Evolutionary conservation across 1,139 yeast species (phyloP), one percentile per base, ranked within the genome.

Genomic region (Wickerhamiella infanticola): DNA sequence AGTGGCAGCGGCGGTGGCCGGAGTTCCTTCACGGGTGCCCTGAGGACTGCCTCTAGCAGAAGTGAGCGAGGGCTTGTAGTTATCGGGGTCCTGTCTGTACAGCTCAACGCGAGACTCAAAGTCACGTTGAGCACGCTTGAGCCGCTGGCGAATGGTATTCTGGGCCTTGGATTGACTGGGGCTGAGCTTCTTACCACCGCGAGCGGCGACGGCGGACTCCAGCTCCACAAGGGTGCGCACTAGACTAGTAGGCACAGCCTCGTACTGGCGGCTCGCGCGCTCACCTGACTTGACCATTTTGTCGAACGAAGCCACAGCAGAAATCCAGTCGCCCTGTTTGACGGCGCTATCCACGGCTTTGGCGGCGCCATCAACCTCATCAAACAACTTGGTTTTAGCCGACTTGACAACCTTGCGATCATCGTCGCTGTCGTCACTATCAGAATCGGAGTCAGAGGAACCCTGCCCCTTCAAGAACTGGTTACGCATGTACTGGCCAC

Each of bases 351-450:
- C 90, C 58, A 86, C 75, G 49, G 76, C 70, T 59, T 77, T 81
- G 57, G 81, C 74, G 39, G 76, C 66, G 36, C 72, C 71, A 56
- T 76, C 80, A 68, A 90, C 75, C 64, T 90, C 98, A 62, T 86
- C 97, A 55, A 85, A 63, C 51, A 88, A 72, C 67, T 88, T 93
- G 55, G 88, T 97, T 67, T 82, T 85, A 48, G 96, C 95, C 50
- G 93, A 79, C 67, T 83, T 88, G 56, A 90, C 96, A 27, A 86
- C 85, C 58, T 81, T 82, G 63, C 79, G 81, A 46, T 59, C 63
- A 44, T 75, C 81, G 45, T 68, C 73, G 50, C 78, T 84, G 45
- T 67, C 61, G 47, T 73, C 79, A 42, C 69, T 65, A 51, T 77
- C 82, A 42, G 73, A 68, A 35, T 61, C 73, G 52, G 65, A 63